phyloP scores from a whole-genome alignment of 2,329 filamentous ascomycete genomes.

The Xylariaceae sp. region DNA sequence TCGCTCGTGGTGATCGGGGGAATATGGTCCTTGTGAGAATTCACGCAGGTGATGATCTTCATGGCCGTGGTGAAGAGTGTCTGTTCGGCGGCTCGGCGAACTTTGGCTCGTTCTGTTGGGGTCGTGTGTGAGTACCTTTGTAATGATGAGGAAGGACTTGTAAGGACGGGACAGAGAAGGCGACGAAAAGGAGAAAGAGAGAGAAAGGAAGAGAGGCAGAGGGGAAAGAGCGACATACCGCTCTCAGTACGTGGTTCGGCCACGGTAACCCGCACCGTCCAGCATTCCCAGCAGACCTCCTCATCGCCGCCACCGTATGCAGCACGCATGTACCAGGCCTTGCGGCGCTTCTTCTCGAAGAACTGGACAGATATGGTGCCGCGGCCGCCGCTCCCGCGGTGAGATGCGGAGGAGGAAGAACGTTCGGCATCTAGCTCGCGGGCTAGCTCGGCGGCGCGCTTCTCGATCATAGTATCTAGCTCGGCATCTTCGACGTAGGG shows the following conservation, averaged over 20 bases:
- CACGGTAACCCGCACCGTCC: constrained; percentile 91
- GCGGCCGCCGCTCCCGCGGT: constrained; percentile 52
- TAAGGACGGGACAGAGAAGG: too few species aligned
- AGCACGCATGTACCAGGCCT: constrained; percentile 67
- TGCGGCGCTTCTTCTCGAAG: constrained; percentile 85
- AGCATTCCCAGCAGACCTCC: constrained; percentile 95
- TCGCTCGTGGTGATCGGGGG: constrained; percentile 92
- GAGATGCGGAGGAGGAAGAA: neutral
- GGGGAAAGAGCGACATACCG: constrained; percentile 50
- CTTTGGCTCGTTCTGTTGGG: constrained; percentile 73
- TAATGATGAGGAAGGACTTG: too few species aligned
- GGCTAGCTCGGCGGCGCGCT: constrained; percentile 73
- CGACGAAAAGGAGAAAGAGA: too few species aligned
- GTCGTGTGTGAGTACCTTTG: too few species aligned
- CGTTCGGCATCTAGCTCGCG: constrained; percentile 59
- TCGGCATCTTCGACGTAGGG: constrained; percentile 87
- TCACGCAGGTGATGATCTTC: constrained; percentile 85
- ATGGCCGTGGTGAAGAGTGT: constrained; percentile 81
- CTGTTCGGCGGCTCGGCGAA: constrained; percentile 85
- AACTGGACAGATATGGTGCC: constrained; percentile 86
- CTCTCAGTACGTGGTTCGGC: constrained; percentile 84
- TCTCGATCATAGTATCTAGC: constrained; percentile 89
- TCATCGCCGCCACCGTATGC: constrained; percentile 60
- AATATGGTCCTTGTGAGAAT: constrained; percentile 90
- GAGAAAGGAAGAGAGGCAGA: neutral